Base-by-base conservation (phyloP, 176 grass and related monocot genomes). In the Oryza meridionalis region DNA sequence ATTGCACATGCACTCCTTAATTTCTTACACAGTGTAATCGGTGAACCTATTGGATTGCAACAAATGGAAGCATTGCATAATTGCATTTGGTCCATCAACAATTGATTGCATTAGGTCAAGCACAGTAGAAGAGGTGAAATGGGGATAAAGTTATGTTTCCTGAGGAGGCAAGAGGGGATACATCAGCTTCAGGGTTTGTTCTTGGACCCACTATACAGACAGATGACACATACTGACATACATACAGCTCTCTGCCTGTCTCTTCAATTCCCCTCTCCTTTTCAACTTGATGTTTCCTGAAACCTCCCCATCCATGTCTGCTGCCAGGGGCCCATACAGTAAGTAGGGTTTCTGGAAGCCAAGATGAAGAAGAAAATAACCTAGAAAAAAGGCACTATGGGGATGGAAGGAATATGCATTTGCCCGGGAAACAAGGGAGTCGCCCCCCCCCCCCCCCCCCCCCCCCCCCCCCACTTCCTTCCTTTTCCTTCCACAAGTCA, bases 221-320 rank as follows among this genome's bases (percentile, higher is more conserved):
- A 84, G 59, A 63, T 82, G 80, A 87, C 84, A 87, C 76, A 72
- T 76, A 80, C 89, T 65, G 69, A 87, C 65, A 81, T 80, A 81
- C 89, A 70, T 75, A 87, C 65, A 81, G 46, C 70, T 55, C 38
- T 58, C 53, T 87, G 79, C 72, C 50, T 80, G 51, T 45, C 65
- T 79, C 58, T 71, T 51, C 78, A 4, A 69, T 63, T 37, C 13
- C 72, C 51, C 9, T 78, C 73, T 80, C 33, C 68, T 32, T 90
- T 72, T 16, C 73, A 74, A 44, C 33, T 44, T 86, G 87, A 86
- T 92, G 75, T 74, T 87, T 93, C 81, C 88, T 90, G 91, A 87
- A 87, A 70, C 81, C 72, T 90, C 72, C 32, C 90, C 40, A 81
- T 69, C 61, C 84, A 84, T 85, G 82, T 73, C 35, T 87, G 72